These are phyloP conservation scores for Ochromonadaceae sp. DNA, from an alignment of 352 stramenopile genomes.

Conservation along the genomic window DNA sequence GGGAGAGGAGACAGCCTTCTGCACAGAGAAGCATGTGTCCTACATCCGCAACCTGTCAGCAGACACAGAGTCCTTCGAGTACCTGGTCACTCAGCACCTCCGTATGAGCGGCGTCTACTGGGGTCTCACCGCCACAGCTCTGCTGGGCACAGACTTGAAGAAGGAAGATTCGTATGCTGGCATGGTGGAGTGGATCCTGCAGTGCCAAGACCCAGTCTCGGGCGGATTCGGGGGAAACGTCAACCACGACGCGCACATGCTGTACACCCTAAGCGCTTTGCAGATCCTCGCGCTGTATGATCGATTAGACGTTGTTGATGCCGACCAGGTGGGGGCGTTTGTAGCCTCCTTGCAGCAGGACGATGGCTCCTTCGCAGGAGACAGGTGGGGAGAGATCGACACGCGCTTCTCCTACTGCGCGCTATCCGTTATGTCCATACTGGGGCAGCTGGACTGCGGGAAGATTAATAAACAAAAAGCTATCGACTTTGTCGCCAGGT, in stretches of 20 bases:
- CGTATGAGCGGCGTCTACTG: conserved; percentile 96
- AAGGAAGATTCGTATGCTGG: conserved; percentile 54
- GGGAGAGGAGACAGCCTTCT: conserved; percentile 35
- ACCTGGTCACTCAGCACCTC: conserved; percentile 87
- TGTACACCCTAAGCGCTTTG: conserved; percentile 90
- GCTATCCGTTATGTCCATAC: conserved; percentile 76
- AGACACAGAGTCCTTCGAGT: conserved; percentile 65
- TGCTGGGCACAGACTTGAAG: conserved; percentile 63
- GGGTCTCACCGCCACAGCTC: conserved; percentile 79
- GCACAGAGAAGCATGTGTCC: conserved; percentile 48
- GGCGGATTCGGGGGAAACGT: conserved; percentile 83
- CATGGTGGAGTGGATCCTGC: conserved; percentile 84
- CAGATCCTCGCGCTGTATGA: conserved; percentile 88
- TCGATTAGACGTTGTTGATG: conserved; percentile 55
- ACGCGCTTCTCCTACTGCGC: conserved; percentile 98
- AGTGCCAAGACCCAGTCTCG: conserved; percentile 72
- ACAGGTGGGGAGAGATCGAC: conserved; percentile 93
- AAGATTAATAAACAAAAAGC: conserved; percentile 55
- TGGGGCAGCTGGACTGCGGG: conserved; percentile 67
- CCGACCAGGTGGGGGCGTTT: conserved; percentile 52
- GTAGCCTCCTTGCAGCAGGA: conserved; percentile 73
- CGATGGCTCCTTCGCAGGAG: conserved; percentile 90
- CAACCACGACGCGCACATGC: conserved; percentile 84
- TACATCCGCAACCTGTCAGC: conserved; percentile 57
- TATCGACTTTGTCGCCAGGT: conserved; percentile 70